phyloP scores from a whole-genome alignment of 768 basidiomycete genomes.

The Sarcomyxa edulis region DNA sequence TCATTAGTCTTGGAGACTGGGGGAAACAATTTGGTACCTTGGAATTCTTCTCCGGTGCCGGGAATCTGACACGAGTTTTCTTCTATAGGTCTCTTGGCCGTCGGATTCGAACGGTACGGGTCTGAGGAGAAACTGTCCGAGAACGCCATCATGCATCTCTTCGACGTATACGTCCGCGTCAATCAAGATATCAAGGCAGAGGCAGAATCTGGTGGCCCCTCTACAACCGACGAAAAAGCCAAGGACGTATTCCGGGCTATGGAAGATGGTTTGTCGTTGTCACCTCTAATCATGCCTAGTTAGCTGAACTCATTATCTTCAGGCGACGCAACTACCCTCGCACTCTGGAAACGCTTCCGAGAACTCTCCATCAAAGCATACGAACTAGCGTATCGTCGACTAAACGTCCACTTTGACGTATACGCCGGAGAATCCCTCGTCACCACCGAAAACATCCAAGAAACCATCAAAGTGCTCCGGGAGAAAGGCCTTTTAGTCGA shows the following conservation, averaged over 20 bases:
- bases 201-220: no score
- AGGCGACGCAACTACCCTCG: constrained; percentile 26
- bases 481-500: constrained; percentile 14
- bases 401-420: constrained; percentile 34
- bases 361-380: constrained; percentile 30
- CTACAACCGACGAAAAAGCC: constrained; percentile 10
- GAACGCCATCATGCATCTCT: constrained; percentile 36
- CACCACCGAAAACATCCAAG: constrained; percentile 23
- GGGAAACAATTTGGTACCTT: constrained; percentile 27
- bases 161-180: constrained; percentile 33
- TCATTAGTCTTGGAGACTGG: constrained; percentile 34
- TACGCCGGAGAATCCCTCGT: constrained; percentile 33
- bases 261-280: no score
- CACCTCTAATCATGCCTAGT: no score
- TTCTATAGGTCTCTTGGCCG: constrained; percentile 23
- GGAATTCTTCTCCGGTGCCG: not conserved
- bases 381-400: constrained; percentile 26
- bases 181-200: no score
- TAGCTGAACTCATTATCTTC: not conserved
- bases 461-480: constrained; percentile 21
- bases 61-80: not conserved
- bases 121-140: constrained; percentile 26
- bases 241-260: constrained; percentile 28
- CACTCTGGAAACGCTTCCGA: constrained; percentile 32
- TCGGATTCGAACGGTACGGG: constrained; percentile 33